Base-by-base conservation (phyloP, 805 yeast genomes). In the Spathaspora hagerdaliae region DNA sequence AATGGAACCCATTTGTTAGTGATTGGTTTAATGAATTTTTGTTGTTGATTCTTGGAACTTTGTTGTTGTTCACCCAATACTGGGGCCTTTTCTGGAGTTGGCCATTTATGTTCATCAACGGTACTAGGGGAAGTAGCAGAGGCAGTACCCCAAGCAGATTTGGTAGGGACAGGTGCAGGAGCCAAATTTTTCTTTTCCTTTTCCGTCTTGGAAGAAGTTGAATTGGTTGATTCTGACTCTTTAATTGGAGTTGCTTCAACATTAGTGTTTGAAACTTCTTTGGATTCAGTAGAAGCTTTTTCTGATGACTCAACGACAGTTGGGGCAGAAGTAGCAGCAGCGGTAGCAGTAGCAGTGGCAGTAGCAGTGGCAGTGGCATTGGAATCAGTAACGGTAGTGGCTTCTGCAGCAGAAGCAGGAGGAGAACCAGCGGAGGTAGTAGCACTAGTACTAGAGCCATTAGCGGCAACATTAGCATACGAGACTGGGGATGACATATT, bases 1-100 rank as follows among this genome's bases (percentile, higher is more conserved):
- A 71, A 65, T 13, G 77, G 77, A 26, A 71, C 73, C 77, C 77
- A 71, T 51, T 71, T 69, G 51, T 61, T 70, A 42, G 71, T 66
- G 51, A 60, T 58, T 14, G 75, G 72, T 53, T 71, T 71, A 51
- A 67, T 64, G 51, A 69, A 67, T 50, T 69, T 69, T 46, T 63
- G 69, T 31, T 44, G 57, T 14, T 56, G 44, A 32, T 49, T 46
- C 31, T 49, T 50, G 36, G 43, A 38, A 39, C 36, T 45, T 13
- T 49, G 35, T 27, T 45, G 50, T 39, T 45, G 47, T 33, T 54
- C 57, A 29, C 47, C 43, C 34, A 45, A 54, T 51, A 33, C 56
- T 36, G 43, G 46, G 39, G 45, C 59, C 51, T 64, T 63, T 46
- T 67, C 68, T 5, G 75, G 74, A 10, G 74, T 67, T 13, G 77